Evolutionary conservation across 768 basidiomycete species (phyloP), one percentile per base, ranked within the genome.

Genomic region (Amanita brunnescens): DNA sequence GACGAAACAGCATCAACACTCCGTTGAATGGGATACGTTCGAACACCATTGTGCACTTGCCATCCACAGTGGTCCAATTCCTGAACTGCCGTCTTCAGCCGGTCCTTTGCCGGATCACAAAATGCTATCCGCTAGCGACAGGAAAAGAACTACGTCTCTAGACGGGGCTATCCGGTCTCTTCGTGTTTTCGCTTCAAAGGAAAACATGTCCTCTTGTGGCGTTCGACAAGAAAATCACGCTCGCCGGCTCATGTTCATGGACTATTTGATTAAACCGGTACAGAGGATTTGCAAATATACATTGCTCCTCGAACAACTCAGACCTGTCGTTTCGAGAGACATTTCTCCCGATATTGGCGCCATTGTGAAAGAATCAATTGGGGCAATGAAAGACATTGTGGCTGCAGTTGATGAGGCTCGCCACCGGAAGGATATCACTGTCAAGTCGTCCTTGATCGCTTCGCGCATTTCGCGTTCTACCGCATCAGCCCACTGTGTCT

Each of bases 281-380:
- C 95, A 99, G 66, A 75, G 93, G 46, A 86, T 99, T 45, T 97
- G 94, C 77, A 89, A 85, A 58, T 99, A 99, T 62, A 91, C 93
- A 14, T 76, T 98, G 46, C 76, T 99, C 7, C 78, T 99, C 40
- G 84, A 83, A 52, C 83, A 87, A 58, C 76, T 96, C 32, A 65
- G 66, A 45, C 64, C 70, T 3, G 60, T 67, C 38, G 49, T 50
- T 9, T 58, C 62, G 26, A 29, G 7, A 29, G 26, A 29, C 7
- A 3, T 29, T 29, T 29, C 26, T 24, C 63, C 64, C 10, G 72
- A 73, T 55, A 65, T 72, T 24, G 68, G 73, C 49, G 68, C 71
- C 18, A 62, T 75, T 24, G 74, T 78, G 34, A 70, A 73, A 55
- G 73, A 71, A 37, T 85, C 85, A 2, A 66, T 83, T 10, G 74